phyloP scores from a whole-genome alignment of 129 eudicot genomes.

The Centaurea solstitialis region DNA sequence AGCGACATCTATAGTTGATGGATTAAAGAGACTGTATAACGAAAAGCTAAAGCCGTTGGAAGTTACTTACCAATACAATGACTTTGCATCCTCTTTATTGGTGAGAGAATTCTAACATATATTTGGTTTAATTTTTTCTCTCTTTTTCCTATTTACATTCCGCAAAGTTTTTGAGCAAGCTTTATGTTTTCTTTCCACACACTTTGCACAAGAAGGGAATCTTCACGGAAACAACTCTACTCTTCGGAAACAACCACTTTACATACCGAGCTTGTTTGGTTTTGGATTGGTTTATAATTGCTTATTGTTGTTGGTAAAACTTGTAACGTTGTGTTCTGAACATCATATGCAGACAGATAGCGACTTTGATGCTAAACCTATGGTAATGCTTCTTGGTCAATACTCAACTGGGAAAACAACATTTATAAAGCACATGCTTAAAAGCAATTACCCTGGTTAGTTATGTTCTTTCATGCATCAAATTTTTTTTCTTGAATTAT shows the following conservation, averaged over 20 bases:
- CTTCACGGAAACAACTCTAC: not conserved
- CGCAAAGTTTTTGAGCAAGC: not conserved
- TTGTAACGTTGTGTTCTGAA: not conserved
- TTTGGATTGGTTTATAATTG: not conserved
- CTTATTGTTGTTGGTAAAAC: not conserved
- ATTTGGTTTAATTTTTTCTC: not conserved
- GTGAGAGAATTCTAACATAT: slow-evolving; percentile 42
- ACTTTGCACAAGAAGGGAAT: not conserved
- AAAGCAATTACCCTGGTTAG: slow-evolving; percentile 77
- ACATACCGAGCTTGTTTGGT: not conserved
- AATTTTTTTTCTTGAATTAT: not conserved
- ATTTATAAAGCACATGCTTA: slow-evolving; percentile 80
- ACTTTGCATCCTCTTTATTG: slow-evolving; percentile 79
- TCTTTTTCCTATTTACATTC: not conserved
- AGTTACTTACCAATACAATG: slow-evolving; percentile 77
- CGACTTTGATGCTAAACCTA: slow-evolving; percentile 89
- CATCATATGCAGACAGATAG: slow-evolving; percentile 58
- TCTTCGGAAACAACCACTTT: no score
- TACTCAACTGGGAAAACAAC: slow-evolving; percentile 98
- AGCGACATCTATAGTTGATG: slow-evolving; percentile 83
- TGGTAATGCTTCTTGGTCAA: slow-evolving; percentile 99
- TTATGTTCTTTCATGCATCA: not conserved
- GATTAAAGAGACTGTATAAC: slow-evolving; percentile 75
- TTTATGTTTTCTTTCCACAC: not conserved
- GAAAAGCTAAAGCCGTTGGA: slow-evolving; percentile 93